Evolutionary conservation across 1,139 yeast species (phyloP).

Genomic region (Debaryomyces fabryi): DNA sequence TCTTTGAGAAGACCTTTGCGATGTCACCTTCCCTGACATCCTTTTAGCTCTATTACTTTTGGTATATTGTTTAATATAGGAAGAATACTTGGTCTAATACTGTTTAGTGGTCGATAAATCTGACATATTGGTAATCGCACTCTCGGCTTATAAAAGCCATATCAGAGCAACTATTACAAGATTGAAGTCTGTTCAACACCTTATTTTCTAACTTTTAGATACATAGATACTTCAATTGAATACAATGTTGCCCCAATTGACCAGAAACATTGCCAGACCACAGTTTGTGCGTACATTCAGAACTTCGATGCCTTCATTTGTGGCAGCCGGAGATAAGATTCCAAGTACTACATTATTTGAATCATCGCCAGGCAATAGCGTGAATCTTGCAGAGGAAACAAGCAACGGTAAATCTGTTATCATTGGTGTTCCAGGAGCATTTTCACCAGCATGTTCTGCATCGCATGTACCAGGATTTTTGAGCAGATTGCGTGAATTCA

Average conservation of each 20-base stretch:
- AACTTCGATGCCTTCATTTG: constrained; percentile 31
- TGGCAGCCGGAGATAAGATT: constrained; percentile 56
- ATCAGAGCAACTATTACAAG: not conserved
- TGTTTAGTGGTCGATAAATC: not conserved
- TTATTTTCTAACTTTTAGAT: not conserved
- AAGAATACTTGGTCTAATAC: not conserved
- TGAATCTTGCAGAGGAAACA: constrained; percentile 61
- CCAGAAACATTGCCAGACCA: constrained; percentile 14
- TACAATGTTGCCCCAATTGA: constrained; percentile 1
- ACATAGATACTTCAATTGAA: constrained; percentile 3
- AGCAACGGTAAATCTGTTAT: constrained; percentile 57
- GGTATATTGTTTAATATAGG: not conserved
- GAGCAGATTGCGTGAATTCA: constrained; percentile 50
- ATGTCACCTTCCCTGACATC: constrained; percentile 7
- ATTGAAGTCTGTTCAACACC: not conserved
- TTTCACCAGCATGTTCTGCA: constrained; percentile 82
- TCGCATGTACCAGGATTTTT: constrained; percentile 81
- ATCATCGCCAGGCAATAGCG: constrained; percentile 67
- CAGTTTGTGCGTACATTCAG: constrained; percentile 31
- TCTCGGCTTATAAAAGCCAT: not conserved
- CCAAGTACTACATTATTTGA: constrained; percentile 62
- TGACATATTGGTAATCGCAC: constrained; percentile 4
- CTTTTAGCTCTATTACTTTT: not conserved
- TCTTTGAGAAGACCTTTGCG: constrained; percentile 1
- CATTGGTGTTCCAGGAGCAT: constrained; percentile 91